Base-by-base conservation (phyloP, 176 grass and related monocot species). In the Pontederia paniculata region DNA sequence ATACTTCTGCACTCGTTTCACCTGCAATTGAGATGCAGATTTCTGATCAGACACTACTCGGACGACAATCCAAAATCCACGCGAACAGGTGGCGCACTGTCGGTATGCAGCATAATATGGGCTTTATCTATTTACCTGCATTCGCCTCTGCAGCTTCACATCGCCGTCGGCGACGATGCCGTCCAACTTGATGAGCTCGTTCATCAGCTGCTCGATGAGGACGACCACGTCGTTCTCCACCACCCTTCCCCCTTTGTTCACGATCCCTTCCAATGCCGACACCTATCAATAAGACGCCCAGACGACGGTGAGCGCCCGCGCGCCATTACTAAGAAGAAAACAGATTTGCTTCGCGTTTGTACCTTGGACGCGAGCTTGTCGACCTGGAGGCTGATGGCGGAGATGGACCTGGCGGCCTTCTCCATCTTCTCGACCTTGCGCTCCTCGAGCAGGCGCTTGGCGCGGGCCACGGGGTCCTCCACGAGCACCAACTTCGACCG, bases 131-230 rank as follows among this genome's bases (percentile, higher is more conserved):
- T 48, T 63, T 5, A 63, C 60, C 60, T 48, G 60, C 19, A 63
- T 45, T 63, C 44, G 45, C 60, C 44, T 22, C 28, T 63, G 20
- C 18, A 48, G 41, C 41, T 63, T 47, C 4, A 20, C 44, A 23
- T 63, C 60, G 8, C 60, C 60, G 0, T 63, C 68, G 12, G 42
- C 23, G 41, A 41, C 21, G 19, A 66, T 52, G 28, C 75, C 83
- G 70, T 99, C 94, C 25, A 98, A 77, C 71, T 82, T 93, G 5
- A 98, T 62, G 13, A 98, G 79, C 88, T 98, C 87, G 47, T 84
- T 82, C 94, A 98, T 98, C 58, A 98, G 76, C 66, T 81, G 52
- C 65, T 88, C 94, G 55, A 81, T 93, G 44, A 98, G 57, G 58
- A 61, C 72, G 54, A 74, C 62, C 50, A 98, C 80, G 72, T 88